Percentiles rank a stretch among this genome's conserved stretches.
These are phyloP conservation scores for Debaryomyces fabryi DNA, from an alignment of 1,139 yeast genomes.

Conservation along the genomic window DNA sequence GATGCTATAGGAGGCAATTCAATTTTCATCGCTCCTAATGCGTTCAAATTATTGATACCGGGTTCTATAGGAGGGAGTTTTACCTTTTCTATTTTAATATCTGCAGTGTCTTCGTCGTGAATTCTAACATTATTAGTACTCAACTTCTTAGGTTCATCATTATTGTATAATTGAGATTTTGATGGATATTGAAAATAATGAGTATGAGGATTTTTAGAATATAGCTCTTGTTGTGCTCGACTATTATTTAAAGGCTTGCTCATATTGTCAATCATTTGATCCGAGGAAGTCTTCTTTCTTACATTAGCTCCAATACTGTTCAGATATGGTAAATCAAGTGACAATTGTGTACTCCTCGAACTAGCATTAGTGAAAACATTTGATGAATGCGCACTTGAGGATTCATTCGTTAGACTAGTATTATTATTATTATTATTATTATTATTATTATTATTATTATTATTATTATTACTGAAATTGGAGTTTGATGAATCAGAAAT, in stretches of 20 bases:
- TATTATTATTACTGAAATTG: slow-evolving; percentile 4
- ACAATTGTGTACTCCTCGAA: slow-evolving; percentile 13
- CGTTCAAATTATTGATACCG: slow-evolving; percentile 12
- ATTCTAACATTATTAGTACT: slow-evolving; percentile 17
- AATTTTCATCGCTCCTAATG: slow-evolving; percentile 8
- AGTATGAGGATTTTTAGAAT: slow-evolving; percentile 12
- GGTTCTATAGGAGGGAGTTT: slow-evolving; percentile 22
- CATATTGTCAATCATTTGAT: slow-evolving; percentile 10
- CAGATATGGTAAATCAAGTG: slow-evolving; percentile 15
- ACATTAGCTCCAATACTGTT: slow-evolving; percentile 11
- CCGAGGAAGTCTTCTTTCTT: slow-evolving; percentile 3
- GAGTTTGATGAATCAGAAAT: not conserved
- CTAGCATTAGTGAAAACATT: slow-evolving; percentile 13
- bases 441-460: slow-evolving; percentile 1
- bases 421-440: slow-evolving; percentile 5
- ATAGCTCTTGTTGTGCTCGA: slow-evolving; percentile 5
- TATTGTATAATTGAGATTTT: slow-evolving; percentile 24
- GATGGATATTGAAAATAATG: slow-evolving; percentile 29
- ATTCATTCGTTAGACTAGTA: not conserved
- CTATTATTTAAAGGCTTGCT: slow-evolving; percentile 20
- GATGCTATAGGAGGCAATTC: slow-evolving; percentile 21
- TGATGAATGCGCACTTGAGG: slow-evolving; percentile 10
- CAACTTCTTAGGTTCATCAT: slow-evolving; percentile 6
- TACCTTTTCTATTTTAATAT: slow-evolving; percentile 7
- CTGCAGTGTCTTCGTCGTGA: slow-evolving; percentile 11